These are phyloP conservation scores for Reticulascus tulasneorum DNA, from an alignment of 2,329 filamentous ascomycete species.

Conservation along the genomic window DNA sequence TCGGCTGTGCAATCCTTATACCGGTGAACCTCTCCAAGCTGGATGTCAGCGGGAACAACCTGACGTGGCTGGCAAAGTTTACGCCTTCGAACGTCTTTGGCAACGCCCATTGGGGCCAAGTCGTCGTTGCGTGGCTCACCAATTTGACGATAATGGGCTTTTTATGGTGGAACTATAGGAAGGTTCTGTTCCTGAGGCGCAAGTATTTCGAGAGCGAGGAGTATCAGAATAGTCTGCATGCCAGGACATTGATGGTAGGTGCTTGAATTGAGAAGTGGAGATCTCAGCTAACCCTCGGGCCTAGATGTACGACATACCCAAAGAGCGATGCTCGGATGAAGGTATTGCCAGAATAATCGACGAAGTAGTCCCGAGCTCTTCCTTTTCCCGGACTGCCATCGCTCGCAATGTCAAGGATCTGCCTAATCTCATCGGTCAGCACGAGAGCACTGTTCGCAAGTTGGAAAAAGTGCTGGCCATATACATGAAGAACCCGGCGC, in stretches of 20 bases:
- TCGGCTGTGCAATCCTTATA: slow-evolving; percentile 74
- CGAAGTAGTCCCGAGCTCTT: slow-evolving; percentile 70
- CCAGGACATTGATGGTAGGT: slow-evolving; percentile 62
- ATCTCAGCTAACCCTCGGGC: slow-evolving; percentile 20
- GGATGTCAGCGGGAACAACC: slow-evolving; percentile 22
- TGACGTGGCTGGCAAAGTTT: slow-evolving; percentile 53
- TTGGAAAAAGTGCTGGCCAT: slow-evolving; percentile 82
- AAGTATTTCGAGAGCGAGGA: slow-evolving; percentile 81
- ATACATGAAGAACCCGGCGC: slow-evolving; percentile 83
- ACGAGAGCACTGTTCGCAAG: slow-evolving; percentile 74
- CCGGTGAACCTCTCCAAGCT: slow-evolving; percentile 68
- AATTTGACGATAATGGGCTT: slow-evolving; percentile 74
- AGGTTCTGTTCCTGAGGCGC: slow-evolving; percentile 66
- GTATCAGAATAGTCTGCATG: slow-evolving; percentile 83
- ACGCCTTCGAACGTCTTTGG: slow-evolving; percentile 55
- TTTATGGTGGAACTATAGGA: slow-evolving; percentile 86
- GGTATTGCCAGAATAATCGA: slow-evolving; percentile 84
- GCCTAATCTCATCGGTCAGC: slow-evolving; percentile 78
- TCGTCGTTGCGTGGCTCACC: slow-evolving; percentile 60
- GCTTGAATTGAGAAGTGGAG: no score
- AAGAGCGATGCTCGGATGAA: slow-evolving; percentile 73
- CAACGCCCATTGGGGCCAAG: slow-evolving; percentile 53
- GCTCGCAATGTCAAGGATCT: slow-evolving; percentile 90
- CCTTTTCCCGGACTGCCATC: slow-evolving; percentile 75
- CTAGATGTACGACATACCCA: slow-evolving; percentile 81